A percentile compares a stretch with the other conserved stretches of the same genome.
phyloP scores from a whole-genome alignment of 2,329 filamentous ascomycete genomes.

The Nothophaeocryptopus gaeumannii region DNA sequence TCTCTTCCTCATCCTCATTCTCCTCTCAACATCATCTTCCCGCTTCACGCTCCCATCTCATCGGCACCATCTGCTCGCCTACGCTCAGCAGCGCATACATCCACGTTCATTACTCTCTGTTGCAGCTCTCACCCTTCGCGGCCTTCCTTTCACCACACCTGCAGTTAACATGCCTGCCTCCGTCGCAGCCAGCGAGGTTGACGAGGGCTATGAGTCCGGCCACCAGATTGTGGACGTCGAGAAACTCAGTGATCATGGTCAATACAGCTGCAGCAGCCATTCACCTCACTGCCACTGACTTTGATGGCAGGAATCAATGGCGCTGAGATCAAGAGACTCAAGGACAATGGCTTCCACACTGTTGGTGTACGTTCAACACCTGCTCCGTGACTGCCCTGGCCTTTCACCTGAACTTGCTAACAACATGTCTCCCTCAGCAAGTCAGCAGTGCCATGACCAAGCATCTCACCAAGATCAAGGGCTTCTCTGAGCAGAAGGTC shows the following conservation, averaged over 20 bases:
- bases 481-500: conserved; percentile 68
- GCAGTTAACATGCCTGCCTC: conserved; percentile 50
- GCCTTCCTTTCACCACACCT: background rate
- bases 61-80: background rate
- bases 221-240: conserved; percentile 65
- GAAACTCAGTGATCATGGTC: conserved; percentile 62
- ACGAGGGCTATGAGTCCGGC: conserved; percentile 25
- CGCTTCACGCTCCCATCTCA: background rate
- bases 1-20: conserved; percentile 2
- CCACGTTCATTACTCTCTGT: background rate
- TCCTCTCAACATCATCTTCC: background rate
- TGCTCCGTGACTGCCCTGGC: background rate
- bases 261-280: background rate
- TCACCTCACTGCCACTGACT: conserved; percentile 2
- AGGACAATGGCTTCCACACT: conserved; percentile 61
- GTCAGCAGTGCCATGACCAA: conserved; percentile 60
- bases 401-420: background rate
- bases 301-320: conserved; percentile 55
- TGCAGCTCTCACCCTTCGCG: background rate
- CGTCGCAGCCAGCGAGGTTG: conserved; percentile 53
- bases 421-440: conserved; percentile 41
- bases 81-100: background rate
- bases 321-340: conserved; percentile 64
- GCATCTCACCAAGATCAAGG: conserved; percentile 64
- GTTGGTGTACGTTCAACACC: conserved; percentile 50